Percentiles rank a stretch among this genome's conserved stretches.
Evolutionary conservation across 2,329 filamentous ascomycete genomes (phyloP).

Genomic region (Alternaria viburni): DNA sequence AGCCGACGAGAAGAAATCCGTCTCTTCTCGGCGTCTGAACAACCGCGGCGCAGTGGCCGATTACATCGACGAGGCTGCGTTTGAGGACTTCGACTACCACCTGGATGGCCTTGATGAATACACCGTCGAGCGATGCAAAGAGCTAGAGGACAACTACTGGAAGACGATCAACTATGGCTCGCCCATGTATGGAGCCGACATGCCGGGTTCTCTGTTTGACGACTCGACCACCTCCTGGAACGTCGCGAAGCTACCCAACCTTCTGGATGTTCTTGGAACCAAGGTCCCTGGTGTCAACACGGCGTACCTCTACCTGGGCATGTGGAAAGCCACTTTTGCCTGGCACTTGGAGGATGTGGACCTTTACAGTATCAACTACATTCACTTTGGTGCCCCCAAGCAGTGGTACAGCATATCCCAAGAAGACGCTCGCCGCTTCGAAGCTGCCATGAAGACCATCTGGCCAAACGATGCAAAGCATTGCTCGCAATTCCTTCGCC

Average conservation of each 20-base stretch:
- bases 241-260: slow-evolving; percentile 88
- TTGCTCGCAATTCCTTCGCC: slow-evolving; percentile 92
- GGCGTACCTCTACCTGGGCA: slow-evolving; percentile 94
- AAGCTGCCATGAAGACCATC: slow-evolving; percentile 91
- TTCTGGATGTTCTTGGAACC: slow-evolving; percentile 90
- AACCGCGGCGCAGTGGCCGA: slow-evolving; percentile 79
- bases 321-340: slow-evolving; percentile 99
- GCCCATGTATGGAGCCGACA: slow-evolving; percentile 93
- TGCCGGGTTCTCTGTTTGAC: slow-evolving; percentile 93
- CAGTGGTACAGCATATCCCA: slow-evolving; percentile 99
- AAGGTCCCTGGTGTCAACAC: slow-evolving; percentile 98
- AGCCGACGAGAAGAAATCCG: slow-evolving; percentile 64
- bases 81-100: slow-evolving; percentile 88
- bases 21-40: slow-evolving; percentile 85
- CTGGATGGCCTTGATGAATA: slow-evolving; percentile 85
- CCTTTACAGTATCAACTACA: slow-evolving; percentile 99
- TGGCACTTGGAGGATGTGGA: slow-evolving; percentile 99
- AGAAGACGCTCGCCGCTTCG: slow-evolving; percentile 89
- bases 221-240: slow-evolving; percentile 88
- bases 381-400: slow-evolving; percentile 97
- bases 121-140: slow-evolving; percentile 88
- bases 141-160: slow-evolving; percentile 95
- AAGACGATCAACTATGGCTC: slow-evolving; percentile 94
- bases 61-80: slow-evolving; percentile 85
- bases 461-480: slow-evolving; percentile 96